Base-by-base conservation (phyloP, 345 rosid species). In the Mercurialis annua region DNA sequence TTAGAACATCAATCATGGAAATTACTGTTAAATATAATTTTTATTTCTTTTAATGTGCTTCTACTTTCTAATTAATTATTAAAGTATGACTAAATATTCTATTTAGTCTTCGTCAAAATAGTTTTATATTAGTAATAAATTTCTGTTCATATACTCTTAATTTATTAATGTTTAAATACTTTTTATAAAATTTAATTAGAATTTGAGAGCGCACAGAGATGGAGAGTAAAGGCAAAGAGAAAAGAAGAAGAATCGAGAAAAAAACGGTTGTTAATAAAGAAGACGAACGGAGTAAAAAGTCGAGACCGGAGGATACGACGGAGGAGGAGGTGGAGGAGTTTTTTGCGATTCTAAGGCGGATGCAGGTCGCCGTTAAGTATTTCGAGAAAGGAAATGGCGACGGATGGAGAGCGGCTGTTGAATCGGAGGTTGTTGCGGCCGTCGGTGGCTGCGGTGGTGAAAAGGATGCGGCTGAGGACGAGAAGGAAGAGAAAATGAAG, bases 271-370 rank as follows among this genome's bases (percentile, higher is more conserved):
- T 9, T n/a, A 36, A 36, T 36, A 36, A 36, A 3, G 62, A 62
- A 31, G 48, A 33, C 11, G 40, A 34, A 34, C 40, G 40, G 53
- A 38, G 29, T 38, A 62, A 46, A 27, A 62, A 58, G 47, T 44
- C 0, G 30, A 42, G 66, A 6, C 46, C 27, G 9, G 65, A 40
- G 10, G 59, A 57, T n/a, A 65, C 76, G 11, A 66, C 62, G 29
- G 76, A 72, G 38, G 71, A 66, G 29, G 66, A 72, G 59, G 76
- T 72, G 34, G 76, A 72, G 55, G 76, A 72, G 42, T 72, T 72
- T 56, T 72, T 59, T 33, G 66, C 76, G 8, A 72, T 72, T 21
- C 48, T 72, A 23, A 54, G 60, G 55, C 61, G 71, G 48, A 59
- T 72, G 76, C 76, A 65, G 56, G 66, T 42, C 4, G 76, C 70